A percentile compares a stretch with the other conserved stretches of the same genome.
phyloP scores from a whole-genome alignment of 1,284 basidiomycete species.

The Amylostereum chailletii region DNA sequence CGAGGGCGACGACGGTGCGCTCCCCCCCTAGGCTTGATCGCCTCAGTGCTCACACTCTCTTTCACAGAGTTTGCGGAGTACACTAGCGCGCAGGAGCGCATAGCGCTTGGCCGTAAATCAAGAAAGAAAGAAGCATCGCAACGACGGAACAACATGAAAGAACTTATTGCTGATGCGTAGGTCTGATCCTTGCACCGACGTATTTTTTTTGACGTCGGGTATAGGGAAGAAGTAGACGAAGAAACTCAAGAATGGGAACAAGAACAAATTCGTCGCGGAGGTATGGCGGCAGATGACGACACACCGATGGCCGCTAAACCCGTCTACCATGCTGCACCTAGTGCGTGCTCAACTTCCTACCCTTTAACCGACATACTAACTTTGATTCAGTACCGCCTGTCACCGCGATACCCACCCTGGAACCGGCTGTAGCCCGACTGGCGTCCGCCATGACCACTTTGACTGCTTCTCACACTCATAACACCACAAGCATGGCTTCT shows the following conservation, averaged over 20 bases:
- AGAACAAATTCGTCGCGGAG: slow-evolving; percentile 77
- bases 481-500: slow-evolving; percentile 52
- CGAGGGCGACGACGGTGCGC: slow-evolving; percentile 84
- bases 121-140: slow-evolving; percentile 68
- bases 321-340: slow-evolving; percentile 68
- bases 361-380: slow-evolving; percentile 5
- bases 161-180: slow-evolving; percentile 82
- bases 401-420: slow-evolving; percentile 50
- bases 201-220: slow-evolving; percentile 11
- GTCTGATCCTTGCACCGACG: slow-evolving; percentile 21
- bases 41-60: background rate
- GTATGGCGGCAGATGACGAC: slow-evolving; percentile 25
- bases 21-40: slow-evolving; percentile 2
- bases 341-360: slow-evolving; percentile 34
- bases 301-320: slow-evolving; percentile 32
- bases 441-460: slow-evolving; percentile 59
- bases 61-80: slow-evolving; percentile 77
- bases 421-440: slow-evolving; percentile 47
- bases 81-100: slow-evolving; percentile 80
- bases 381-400: slow-evolving; percentile 45
- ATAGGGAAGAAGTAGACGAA: slow-evolving; percentile 78
- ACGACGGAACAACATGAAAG: slow-evolving; percentile 69
- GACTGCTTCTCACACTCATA: slow-evolving; percentile 60
- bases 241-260: slow-evolving; percentile 88
- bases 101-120: slow-evolving; percentile 82